Base-by-base conservation (phyloP, 2,329 filamentous ascomycete species). In the Aspergillus neoniger region DNA sequence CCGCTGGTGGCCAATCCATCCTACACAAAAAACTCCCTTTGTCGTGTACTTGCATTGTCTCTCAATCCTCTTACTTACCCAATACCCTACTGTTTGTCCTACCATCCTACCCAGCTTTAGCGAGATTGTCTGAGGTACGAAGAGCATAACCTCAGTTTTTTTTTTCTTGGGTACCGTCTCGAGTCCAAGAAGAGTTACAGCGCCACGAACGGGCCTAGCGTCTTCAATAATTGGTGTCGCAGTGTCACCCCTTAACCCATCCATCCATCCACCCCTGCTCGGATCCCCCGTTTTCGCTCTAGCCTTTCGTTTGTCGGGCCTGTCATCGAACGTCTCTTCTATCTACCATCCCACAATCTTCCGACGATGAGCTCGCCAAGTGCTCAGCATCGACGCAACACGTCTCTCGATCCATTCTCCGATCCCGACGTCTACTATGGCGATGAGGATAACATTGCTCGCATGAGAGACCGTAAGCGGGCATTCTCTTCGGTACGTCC, bases 371-470 rank as follows among this genome's bases (percentile, higher is more conserved):
- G 69, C 72, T 76, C 75, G 71, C 66, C 74, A 73, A 65, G 76
- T 65, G 72, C 66, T 50, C 74, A 74, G 58, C 77, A 76, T 65
- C 70, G 71, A 63, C 71, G 76, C 58, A 65, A 67, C 43, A 78
- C 76, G 60, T 80, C 81, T 59, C 70, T 80, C 65, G 85, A 88
- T 72, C 85, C 86, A 5, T 83, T 82, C 68, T 84, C 85, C 39
- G 78, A 84, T 41, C 80, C 85, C 8, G 80, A 84, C 62, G 75
- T 86, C 64, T 88, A 88, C 74, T 88, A 88, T 75, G 84, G 85
- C 36, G 72, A 77, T 65, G 78, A 82, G 55, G 79, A 80, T 60
- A 77, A 82, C 64, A 72, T 76, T 63, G 78, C 78, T 68, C 75
- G 71, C 41, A 66, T 78, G 63, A 80, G 82, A 70, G 73, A 78